These are phyloP conservation scores for Leptographium flavum DNA, from an alignment of 2,329 filamentous ascomycete species.

Conservation along the genomic window DNA sequence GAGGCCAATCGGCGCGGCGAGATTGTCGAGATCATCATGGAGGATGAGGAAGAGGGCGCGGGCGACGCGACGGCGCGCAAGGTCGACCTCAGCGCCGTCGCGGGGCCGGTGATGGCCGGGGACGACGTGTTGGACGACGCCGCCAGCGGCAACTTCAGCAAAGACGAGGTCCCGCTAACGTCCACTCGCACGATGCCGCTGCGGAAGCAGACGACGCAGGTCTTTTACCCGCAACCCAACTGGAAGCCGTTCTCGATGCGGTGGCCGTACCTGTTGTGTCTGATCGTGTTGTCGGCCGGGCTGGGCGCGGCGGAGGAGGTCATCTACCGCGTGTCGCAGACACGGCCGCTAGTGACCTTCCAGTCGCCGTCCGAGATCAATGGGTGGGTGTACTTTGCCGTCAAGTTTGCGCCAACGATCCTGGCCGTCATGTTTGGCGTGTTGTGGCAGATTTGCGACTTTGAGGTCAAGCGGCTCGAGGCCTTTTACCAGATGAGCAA, in stretches of 20 bases:
- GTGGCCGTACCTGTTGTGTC: conserved; percentile 40
- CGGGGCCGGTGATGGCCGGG: conserved; percentile 21
- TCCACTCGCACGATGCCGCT: conserved; percentile 8
- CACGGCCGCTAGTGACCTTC: conserved; percentile 34
- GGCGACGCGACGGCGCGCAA: conserved; percentile 24
- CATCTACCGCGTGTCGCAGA: conserved; percentile 34
- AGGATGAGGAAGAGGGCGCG: conserved; percentile 16
- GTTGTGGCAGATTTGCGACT: conserved; percentile 51
- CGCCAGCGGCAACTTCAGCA: not conserved
- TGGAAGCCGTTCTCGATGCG: conserved; percentile 55
- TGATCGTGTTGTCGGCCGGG: conserved; percentile 38
- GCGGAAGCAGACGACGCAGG: conserved; percentile 25
- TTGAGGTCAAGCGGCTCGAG: conserved; percentile 52
- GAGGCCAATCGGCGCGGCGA: conserved; percentile 46
- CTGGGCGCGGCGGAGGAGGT: conserved; percentile 40
- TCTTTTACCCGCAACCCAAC: conserved; percentile 49
- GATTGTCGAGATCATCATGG: conserved; percentile 44
- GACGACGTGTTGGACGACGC: conserved; percentile 6
- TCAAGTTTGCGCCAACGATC: conserved; percentile 50
- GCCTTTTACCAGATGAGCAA: conserved; percentile 52
- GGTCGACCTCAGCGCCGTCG: conserved; percentile 37
- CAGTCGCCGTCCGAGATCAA: conserved; percentile 33
- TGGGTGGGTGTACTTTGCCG: conserved; percentile 39
- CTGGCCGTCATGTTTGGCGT: conserved; percentile 48
- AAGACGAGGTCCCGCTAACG: conserved; percentile 5